Percentiles rank a stretch among this genome's conserved stretches.
Conservation (phyloP, 169 alveolate species). For the Cyclospora cayetanensis region DNA sequence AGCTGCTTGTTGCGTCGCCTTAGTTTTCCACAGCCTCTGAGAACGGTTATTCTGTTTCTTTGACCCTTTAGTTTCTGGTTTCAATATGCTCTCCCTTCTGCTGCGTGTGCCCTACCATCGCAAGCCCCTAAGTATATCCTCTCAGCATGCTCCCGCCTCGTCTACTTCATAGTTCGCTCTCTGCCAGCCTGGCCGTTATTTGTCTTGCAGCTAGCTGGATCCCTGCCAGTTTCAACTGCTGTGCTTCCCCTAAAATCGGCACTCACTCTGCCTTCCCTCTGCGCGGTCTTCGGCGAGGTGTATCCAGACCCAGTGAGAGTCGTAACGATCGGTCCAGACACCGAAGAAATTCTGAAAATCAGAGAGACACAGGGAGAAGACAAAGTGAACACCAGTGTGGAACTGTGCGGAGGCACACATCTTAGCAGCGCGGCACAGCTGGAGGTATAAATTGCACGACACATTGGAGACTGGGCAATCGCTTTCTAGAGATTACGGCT, state of each 20-base stretch:
- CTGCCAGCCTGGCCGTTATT: neutral
- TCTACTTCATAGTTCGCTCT: neutral
- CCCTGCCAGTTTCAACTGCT: slow-evolving; percentile 58
- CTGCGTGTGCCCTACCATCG: too few species aligned
- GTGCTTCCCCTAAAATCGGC: slow-evolving; percentile 75
- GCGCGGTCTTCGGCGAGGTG: slow-evolving; percentile 91
- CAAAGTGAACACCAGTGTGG: slow-evolving; percentile 83
- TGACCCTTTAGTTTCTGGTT: too few species aligned
- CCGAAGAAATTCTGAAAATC: slow-evolving; percentile 71
- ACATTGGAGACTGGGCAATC: neutral
- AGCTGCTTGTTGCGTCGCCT: too few species aligned
- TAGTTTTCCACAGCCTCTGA: too few species aligned
- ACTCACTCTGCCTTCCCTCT: slow-evolving; percentile 75
- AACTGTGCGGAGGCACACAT: slow-evolving; percentile 95
- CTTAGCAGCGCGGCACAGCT: slow-evolving; percentile 84
- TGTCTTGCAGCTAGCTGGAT: slow-evolving; percentile 29
- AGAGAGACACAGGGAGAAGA: slow-evolving; percentile 53
- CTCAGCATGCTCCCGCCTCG: neutral
- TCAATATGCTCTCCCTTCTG: too few species aligned
- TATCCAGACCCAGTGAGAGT: slow-evolving; percentile 95
- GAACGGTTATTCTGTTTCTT: too few species aligned
- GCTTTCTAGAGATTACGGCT: neutral
- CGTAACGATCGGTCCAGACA: slow-evolving; percentile 85
- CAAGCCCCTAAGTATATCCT: too few species aligned
- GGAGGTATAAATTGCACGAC: slow-evolving; percentile 58